Evolutionary conservation across 345 rosid genomes (phyloP), one percentile per base, ranked within the genome.

Genomic region (Capsella bursapastoris): DNA sequence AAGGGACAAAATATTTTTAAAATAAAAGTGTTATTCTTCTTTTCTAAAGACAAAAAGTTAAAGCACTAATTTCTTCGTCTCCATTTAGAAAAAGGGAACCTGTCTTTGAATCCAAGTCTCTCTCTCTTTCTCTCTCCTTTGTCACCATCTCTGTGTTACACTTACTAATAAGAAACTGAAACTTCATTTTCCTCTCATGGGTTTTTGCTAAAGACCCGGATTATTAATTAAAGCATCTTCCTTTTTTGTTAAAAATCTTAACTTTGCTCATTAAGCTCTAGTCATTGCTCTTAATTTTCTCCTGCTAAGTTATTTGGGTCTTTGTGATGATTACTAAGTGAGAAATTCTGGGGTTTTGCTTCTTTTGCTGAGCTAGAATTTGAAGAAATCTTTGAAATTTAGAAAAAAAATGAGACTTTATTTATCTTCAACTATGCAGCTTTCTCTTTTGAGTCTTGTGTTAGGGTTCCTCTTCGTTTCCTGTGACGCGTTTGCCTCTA

Each of bases 81-180:
- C 58, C 45, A 45, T 52, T 25, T 44, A 66, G 43, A 25, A 56
- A 14, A 47, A 40, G 41, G 15, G 78, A 76, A 82, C 78, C 87
- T 86, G 81, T 84, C 90, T 84, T 89, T 81, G 85, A 93, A 82
- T 84, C 85, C 80, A 86, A 84, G 88, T 80, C 86, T 70, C 64
- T 79, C 70, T 13, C 72, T 12, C 34, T 38, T 8, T 38, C 41
- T 38, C 40, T 37, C 40, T 37, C 40, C 10, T 35, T 52, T 34
- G 11, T 40, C 61, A 66, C 47, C 28, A 12, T 76, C 64, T 61
- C 70, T 62, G 70, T 62, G 70, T 70, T 27, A 57, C 64, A 41
- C 44, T 55, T 31, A 70, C 41, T 76, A 45, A 65, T 22, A 22
- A 22, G 25, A 22, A 22, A 22, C 25, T 22, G 65, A 67, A 74